These are phyloP conservation scores for Pseudogymnoascus sp. DNA, from an alignment of 2,329 filamentous ascomycete species.

Conservation along the genomic window DNA sequence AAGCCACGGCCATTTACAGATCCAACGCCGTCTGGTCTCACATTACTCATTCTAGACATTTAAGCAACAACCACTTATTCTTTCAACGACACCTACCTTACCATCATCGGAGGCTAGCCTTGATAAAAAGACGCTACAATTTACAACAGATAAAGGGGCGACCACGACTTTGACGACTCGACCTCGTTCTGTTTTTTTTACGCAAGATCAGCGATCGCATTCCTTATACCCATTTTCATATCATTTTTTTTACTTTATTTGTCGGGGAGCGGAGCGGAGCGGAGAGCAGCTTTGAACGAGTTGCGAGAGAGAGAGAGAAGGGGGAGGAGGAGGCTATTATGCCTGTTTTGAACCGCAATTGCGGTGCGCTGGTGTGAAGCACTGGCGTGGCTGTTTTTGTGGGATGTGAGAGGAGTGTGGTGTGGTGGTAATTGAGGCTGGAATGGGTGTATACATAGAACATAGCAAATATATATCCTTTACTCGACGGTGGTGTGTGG, in stretches of 20 bases:
- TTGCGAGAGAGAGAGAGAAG: background rate
- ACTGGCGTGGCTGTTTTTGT: background rate
- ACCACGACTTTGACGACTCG: background rate
- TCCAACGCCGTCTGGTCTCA: background rate
- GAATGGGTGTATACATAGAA: constrained; percentile 2
- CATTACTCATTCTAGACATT: background rate
- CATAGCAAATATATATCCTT: constrained; percentile 8
- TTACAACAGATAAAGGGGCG: constrained; percentile 3
- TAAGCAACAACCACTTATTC: constrained; percentile 1
- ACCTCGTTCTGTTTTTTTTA: background rate
- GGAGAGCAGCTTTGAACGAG: background rate
- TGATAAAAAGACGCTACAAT: background rate
- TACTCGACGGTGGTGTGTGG: background rate
- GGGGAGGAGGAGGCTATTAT: background rate
- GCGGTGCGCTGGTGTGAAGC: background rate
- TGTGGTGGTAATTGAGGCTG: constrained; percentile 1
- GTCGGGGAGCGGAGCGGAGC: background rate
- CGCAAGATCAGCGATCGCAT: constrained; percentile 4
- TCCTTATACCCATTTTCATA: constrained; percentile 8
- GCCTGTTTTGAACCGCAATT: background rate
- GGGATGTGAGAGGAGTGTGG: background rate
- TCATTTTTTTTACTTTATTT: too few relatives aligned
- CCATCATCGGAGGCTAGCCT: constrained; percentile 4
- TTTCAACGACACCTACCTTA: background rate
- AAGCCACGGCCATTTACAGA: background rate